phyloP scores from a whole-genome alignment of 148 eudicot genomes.

The Cornus florida region DNA sequence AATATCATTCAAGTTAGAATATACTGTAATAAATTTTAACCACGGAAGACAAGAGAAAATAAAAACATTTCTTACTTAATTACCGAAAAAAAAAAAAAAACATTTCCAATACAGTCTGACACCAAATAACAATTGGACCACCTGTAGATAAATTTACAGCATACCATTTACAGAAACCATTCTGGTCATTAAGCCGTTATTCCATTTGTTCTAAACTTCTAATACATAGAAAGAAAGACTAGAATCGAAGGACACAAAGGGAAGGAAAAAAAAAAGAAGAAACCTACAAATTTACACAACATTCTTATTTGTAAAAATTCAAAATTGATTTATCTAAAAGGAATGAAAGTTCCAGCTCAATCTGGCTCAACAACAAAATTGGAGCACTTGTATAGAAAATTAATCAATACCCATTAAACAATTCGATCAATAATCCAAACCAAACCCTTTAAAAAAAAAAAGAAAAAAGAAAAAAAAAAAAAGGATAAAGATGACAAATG shows the following conservation, averaged over 20 bases:
- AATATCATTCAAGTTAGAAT: background rate
- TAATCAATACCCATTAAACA: background rate
- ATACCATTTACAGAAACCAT: background rate
- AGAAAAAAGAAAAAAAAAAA: background rate
- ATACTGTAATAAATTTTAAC: background rate
- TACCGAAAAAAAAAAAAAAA: background rate
- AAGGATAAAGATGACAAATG: background rate
- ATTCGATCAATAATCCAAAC: background rate
- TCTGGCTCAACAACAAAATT: background rate
- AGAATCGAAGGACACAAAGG: background rate
- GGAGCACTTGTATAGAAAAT: background rate
- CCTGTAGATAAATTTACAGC: background rate
- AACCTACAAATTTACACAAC: background rate
- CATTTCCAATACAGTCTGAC: slow-evolving; percentile 3
- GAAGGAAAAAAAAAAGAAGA: too few species aligned
- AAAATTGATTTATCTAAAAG: background rate
- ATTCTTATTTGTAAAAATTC: background rate
- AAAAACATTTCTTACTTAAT: background rate
- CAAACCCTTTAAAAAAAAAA: background rate
- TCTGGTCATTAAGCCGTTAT: background rate
- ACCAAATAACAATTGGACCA: background rate
- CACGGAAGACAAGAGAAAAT: background rate
- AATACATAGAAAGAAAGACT: background rate
- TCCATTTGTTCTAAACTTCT: background rate
- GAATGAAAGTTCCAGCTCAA: background rate